Base-by-base conservation (phyloP, 495 filamentous ascomycete genomes). In the Pyrenopolyporus hunteri region DNA sequence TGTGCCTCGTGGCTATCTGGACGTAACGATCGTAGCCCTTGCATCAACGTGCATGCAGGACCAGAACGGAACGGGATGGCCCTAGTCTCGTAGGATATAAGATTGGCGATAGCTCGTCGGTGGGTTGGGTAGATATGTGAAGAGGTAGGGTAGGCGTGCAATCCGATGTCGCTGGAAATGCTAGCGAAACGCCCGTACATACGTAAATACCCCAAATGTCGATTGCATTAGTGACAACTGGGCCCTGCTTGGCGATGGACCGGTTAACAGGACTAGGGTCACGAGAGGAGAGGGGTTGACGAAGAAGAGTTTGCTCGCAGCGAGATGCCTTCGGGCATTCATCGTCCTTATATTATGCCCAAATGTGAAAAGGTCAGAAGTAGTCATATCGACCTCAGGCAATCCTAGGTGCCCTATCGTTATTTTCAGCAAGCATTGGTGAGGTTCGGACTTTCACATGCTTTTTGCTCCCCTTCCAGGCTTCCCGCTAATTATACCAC, bases 111-210 rank as follows among this genome's bases (percentile, higher is more conserved):
- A 45, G 48, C 33, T 57, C 43, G 43, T 31, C 11, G 44, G 44
- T 59, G 50, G 62, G 56, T 55, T 60, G 57, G 50, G 59, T 57
- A 31, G 52, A 29, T 47, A n/a, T n/a, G n/a, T n/a, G n/a, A n/a
- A n/a, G n/a, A n/a, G n/a, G n/a, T n/a, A n/a, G n/a, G n/a, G n/a
- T n/a, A n/a, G n/a, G n/a, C n/a, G n/a, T n/a, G n/a, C n/a, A 66
- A 66, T 56, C 63, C 63, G 63, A 60, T 66, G 56, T 66, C 63
- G 63, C 63, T 60, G 46, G 28, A 39, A 57, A 66, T 52, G 47
- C 32, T 43, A 37, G 40, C 33, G 19, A 50, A 53, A 31, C 32
- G 11, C n/a, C n/a, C n/a, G 4, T 26, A 16, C 35, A 10, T 3
- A 20, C 4, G 5, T 42, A 42, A 43, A 36, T 13, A 59, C 47